Evolutionary conservation across 129 eudicot genomes (phyloP).

Genomic region (Flaveria bidentis): DNA sequence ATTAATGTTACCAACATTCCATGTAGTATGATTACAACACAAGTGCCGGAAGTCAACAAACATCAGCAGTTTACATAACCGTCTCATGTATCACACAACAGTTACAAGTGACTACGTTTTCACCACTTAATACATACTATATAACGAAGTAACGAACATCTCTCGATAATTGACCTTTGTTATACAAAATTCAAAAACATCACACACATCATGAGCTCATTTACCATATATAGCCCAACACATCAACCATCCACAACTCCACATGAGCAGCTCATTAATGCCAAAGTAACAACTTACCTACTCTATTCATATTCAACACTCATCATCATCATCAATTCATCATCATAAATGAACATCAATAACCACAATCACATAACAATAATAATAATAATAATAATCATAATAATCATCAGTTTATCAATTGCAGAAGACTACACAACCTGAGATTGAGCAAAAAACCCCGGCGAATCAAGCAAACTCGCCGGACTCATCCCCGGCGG

Average conservation of each 20-base stretch:
- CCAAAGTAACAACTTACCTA: conserved; percentile 3
- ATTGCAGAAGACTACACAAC: conserved; percentile 15
- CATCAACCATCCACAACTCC: background rate
- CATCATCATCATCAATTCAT: background rate
- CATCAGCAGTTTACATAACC: background rate
- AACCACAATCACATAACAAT: background rate
- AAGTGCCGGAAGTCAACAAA: background rate
- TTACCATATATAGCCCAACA: conserved; percentile 15
- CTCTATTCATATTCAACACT: background rate
- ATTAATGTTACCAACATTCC: conserved; percentile 3
- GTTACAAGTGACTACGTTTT: no score
- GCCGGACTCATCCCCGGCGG: conserved; percentile 88
- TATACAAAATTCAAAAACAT: background rate
- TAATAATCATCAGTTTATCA: no score
- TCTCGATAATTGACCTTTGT: no score
- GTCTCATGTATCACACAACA: no score
- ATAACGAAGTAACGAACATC: no score
- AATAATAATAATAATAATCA: no score
- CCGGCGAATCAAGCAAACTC: conserved; percentile 77
- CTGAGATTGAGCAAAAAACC: conserved; percentile 54
- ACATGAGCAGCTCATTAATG: conserved; percentile 22
- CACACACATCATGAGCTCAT: conserved; percentile 10
- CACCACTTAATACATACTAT: no score
- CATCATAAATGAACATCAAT: conserved; percentile 1
- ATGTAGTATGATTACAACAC: background rate